Evolutionary conservation across 2,329 filamentous ascomycete genomes (phyloP).

Genomic region (Lomentospora prolificans): DNA sequence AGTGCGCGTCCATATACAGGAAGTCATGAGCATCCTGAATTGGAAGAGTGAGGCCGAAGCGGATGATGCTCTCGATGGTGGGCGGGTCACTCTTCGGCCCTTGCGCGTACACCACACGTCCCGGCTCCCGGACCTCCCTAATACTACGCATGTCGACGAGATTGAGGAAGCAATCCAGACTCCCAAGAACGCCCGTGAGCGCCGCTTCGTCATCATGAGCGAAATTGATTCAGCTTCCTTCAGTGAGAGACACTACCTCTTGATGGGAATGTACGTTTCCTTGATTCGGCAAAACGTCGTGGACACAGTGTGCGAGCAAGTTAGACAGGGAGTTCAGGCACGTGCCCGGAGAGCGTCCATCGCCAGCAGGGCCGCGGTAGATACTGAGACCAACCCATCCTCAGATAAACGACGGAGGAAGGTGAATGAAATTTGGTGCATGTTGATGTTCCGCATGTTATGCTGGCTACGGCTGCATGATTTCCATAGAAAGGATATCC

Average conservation of each 20-base stretch:
- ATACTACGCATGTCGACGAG: neutral
- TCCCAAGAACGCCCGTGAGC: neutral
- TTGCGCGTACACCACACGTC: neutral
- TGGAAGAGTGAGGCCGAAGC: slow-evolving; percentile 18
- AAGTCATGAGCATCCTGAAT: slow-evolving; percentile 36
- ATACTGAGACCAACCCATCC: neutral
- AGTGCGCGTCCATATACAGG: slow-evolving; percentile 39
- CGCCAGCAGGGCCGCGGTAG: neutral
- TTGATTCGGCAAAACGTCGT: neutral
- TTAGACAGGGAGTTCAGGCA: neutral
- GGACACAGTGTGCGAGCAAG: neutral
- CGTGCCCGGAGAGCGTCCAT: neutral
- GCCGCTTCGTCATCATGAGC: slow-evolving; percentile 22
- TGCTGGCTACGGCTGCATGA: slow-evolving; percentile 50
- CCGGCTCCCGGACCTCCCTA: neutral
- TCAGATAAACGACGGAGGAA: neutral
- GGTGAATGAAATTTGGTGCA: slow-evolving; percentile 41
- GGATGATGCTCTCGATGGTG: slow-evolving; percentile 5
- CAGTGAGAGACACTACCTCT: slow-evolving; percentile 36
- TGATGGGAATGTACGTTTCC: slow-evolving; percentile 45
- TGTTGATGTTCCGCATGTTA: slow-evolving; percentile 45
- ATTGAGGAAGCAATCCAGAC: too few species aligned
- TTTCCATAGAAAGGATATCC: slow-evolving; percentile 22
- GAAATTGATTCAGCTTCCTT: slow-evolving; percentile 36
- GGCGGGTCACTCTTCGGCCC: slow-evolving; percentile 7